These are phyloP conservation scores for Amesomyces nigricolor DNA, from an alignment of 2,329 filamentous ascomycete species.

Conservation along the genomic window DNA sequence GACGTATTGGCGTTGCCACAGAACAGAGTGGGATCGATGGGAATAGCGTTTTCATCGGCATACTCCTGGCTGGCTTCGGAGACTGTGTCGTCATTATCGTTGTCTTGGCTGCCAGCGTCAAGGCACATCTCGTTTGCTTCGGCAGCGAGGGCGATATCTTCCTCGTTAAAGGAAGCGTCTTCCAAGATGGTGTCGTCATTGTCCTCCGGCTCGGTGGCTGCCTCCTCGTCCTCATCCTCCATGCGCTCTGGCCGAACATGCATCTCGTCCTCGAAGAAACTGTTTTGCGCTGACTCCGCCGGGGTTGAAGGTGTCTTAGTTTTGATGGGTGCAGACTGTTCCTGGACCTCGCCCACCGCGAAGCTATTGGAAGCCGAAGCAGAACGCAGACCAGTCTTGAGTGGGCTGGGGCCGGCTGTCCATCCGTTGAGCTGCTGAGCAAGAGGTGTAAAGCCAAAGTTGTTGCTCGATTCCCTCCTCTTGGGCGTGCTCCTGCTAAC, in stretches of 20 bases:
- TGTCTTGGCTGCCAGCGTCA: slow-evolving; percentile 25
- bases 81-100: slow-evolving; percentile 46
- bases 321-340: slow-evolving; percentile 28
- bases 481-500: slow-evolving; percentile 29
- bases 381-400: slow-evolving; percentile 33
- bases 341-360: slow-evolving; percentile 13
- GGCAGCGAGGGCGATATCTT: slow-evolving; percentile 52
- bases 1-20: slow-evolving; percentile 22
- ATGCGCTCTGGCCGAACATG: slow-evolving; percentile 30
- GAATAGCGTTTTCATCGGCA: slow-evolving; percentile 59
- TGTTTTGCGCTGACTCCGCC: slow-evolving; percentile 37
- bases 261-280: slow-evolving; percentile 61
- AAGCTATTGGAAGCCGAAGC: slow-evolving; percentile 22
- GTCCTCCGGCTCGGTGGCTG: slow-evolving; percentile 28
- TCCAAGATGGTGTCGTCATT: slow-evolving; percentile 36
- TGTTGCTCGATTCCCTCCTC: slow-evolving; percentile 17
- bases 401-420: slow-evolving; percentile 52
- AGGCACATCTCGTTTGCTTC: slow-evolving; percentile 58
- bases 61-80: slow-evolving; percentile 62
- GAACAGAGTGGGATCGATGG: slow-evolving; percentile 46
- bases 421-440: slow-evolving; percentile 57
- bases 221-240: slow-evolving; percentile 32
- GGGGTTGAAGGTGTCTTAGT: slow-evolving; percentile 23
- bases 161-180: slow-evolving; percentile 44
- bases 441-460: slow-evolving; percentile 59